Conservation (phyloP, 169 alveolate species). For the Cryptosporidium tyzzeri region DNA sequence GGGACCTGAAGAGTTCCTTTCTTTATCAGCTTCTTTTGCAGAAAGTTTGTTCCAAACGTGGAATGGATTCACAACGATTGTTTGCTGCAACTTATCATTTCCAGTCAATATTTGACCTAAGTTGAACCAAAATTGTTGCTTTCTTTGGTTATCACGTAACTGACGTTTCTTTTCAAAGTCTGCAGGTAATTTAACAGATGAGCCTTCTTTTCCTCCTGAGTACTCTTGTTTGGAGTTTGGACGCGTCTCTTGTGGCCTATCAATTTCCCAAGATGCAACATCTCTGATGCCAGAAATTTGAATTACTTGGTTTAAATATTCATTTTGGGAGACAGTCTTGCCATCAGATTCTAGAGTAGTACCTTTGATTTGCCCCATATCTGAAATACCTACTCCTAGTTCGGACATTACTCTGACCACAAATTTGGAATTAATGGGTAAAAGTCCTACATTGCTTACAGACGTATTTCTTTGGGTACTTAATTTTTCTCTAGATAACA, state of each 20-base stretch:
- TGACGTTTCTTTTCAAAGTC: conserved; percentile 56
- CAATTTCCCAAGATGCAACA: conserved; percentile 75
- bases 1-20: background rate
- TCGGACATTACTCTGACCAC: conserved; percentile 68
- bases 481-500: background rate
- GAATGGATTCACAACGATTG: conserved; percentile 69
- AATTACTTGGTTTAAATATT: conserved; percentile 33
- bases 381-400: conserved; percentile 62
- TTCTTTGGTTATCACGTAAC: conserved; percentile 60
- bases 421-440: conserved; percentile 60
- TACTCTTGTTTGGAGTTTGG: conserved; percentile 44
- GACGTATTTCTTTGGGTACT: background rate
- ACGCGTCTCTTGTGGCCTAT: conserved; percentile 72
- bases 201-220: conserved; percentile 39
- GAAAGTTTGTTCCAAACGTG: conserved; percentile 68
- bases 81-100: conserved; percentile 61
- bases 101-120: conserved; percentile 69
- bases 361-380: conserved; percentile 26
- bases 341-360: background rate
- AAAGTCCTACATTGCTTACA: background rate
- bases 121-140: conserved; percentile 70
- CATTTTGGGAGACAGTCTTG: background rate
- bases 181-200: conserved; percentile 21
- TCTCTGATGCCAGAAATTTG: conserved; percentile 68
- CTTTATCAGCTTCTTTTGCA: conserved; percentile 28